A percentile compares a stretch with the other conserved stretches of the same genome.
These are phyloP conservation scores for Omphalea diandra DNA, from an alignment of 441 rosid genomes.

Conservation along the genomic window DNA sequence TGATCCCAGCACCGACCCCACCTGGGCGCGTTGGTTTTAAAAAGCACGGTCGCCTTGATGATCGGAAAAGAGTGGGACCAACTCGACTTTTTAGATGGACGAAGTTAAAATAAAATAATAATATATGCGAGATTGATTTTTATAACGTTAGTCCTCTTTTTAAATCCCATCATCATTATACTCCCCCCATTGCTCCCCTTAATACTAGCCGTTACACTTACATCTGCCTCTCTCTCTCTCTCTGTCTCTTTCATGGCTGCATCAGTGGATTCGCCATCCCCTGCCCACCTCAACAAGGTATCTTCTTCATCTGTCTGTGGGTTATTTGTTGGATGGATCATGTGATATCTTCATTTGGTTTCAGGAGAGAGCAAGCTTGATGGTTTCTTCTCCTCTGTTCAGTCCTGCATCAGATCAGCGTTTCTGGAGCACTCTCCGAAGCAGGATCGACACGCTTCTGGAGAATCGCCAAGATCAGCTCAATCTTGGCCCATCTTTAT, in stretches of 20 bases:
- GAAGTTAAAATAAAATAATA: too few species aligned
- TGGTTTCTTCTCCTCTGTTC: constrained; percentile 36
- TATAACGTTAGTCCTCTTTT: constrained; percentile 48
- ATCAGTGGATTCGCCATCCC: constrained; percentile 51
- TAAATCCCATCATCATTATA: constrained; percentile 27
- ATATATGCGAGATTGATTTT: constrained; percentile 10
- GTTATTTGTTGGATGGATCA: not conserved
- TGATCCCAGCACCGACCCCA: constrained; percentile 19
- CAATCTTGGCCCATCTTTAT: constrained; percentile 5
- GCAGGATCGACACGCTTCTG: constrained; percentile 39
- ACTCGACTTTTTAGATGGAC: constrained; percentile 9
- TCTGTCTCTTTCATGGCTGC: constrained; percentile 52
- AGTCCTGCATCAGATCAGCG: constrained; percentile 48
- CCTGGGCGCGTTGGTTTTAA: constrained; percentile 20
- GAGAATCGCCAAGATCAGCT: constrained; percentile 31
- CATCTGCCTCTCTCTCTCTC: constrained; percentile 7
- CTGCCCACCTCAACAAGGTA: constrained; percentile 41
- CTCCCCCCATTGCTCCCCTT: constrained; percentile 22
- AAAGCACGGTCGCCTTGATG: constrained; percentile 12
- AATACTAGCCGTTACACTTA: constrained; percentile 68
- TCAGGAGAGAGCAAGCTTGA: constrained; percentile 36
- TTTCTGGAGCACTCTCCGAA: constrained; percentile 48
- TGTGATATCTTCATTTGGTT: constrained; percentile 7
- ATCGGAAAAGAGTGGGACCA: constrained; percentile 23
- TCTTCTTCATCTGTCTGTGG: not conserved